Base-by-base conservation (phyloP, 1,284 basidiomycete species). In the Ganoderma meredithae region DNA sequence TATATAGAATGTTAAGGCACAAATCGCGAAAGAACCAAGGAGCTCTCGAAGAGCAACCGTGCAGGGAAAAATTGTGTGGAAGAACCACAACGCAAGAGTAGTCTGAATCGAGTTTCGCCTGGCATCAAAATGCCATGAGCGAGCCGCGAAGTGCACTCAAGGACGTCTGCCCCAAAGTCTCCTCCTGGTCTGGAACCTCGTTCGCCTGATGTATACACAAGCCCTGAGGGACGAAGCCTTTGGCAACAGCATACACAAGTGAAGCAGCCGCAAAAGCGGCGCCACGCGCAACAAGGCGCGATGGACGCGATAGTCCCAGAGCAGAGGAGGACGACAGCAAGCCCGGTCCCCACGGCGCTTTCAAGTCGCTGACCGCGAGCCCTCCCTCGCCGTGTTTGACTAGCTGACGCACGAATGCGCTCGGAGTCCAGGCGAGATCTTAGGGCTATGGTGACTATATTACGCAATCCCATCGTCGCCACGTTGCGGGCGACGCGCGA, bases 111-210 rank as follows among this genome's bases (percentile, higher is more conserved):
- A 65, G 63, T 65, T 65, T 65, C 60, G 63, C 67, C 17, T 36
- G 39, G 33, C 53, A 55, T 43, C 39, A 27, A 64, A 63, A 58
- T 47, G 13, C 62, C 39, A n/a, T 39, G 12, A 55, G 67, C 67
- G 55, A 65, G 67, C 67, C 67, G 67, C 67, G 63, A 64, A 68
- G 58, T 64, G 63, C 62, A 68, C 67, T 62, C 17, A 64, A 68
- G 60, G 55, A 65, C 55, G 40, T 33, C 8, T 40, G 58, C 39
- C 58, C 36, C 22, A 41, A 25, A 25, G 9, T 22, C 36, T 56
- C 33, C 27, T 19, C 9, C 39, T 22, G n/a, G 22, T 15, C 39
- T 22, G 25, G 13, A 25, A 52, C 40, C 58, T 60, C 58, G 58
- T 60, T 10, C 22, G 40, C 27, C 58, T 12, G 33, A 39, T 52